Evolutionary conservation across 441 rosid genomes (phyloP), one percentile per base, ranked within the genome.

Genomic region (Gossypium trilobum): DNA sequence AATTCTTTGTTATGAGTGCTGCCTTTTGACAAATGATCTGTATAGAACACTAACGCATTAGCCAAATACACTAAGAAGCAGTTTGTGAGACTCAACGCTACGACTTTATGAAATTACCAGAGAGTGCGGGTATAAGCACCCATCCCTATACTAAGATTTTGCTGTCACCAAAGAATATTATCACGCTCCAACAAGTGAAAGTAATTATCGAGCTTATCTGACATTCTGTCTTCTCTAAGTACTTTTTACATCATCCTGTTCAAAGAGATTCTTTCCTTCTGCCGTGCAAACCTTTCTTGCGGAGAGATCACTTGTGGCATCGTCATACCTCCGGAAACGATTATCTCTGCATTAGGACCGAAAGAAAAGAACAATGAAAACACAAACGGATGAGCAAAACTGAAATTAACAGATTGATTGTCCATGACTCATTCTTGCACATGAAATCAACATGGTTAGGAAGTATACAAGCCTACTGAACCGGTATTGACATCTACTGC

Each of bases 241-340:
- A 46, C 74, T 75, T 63, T 72, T 75, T 75, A 83, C 14, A 72
- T 73, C 62, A 86, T 76, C 83, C 88, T 85, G 83, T 80, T 84
- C 74, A 85, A 57, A 5, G 87, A 85, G 70, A 84, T 83, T 75
- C 74, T 83, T 62, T 85, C 87, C n/a, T 65, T 79, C 72, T 69
- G 86, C 56, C 82, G 77, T 55, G 75, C 75, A 68, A 57, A 72
- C 59, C 84, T 79, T 65, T 85, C 85, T 1, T 67, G 66, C 17
- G 88, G 91, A 9, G 88, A 79, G 17, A 88, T 85, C 33, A 75
- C 70, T 75, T 88, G 87, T 0, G 93, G 93, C 93, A 88, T 88
- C n/a, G 91, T 81, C 93, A 88, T 86, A 0, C 93, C 91, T 42
- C 87, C 88, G 0, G 93, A 88, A 8, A 87, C 91, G 17, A 87